Base-by-base conservation (phyloP, 805 yeast genomes). In the Pichia nanzhaoensis region DNA sequence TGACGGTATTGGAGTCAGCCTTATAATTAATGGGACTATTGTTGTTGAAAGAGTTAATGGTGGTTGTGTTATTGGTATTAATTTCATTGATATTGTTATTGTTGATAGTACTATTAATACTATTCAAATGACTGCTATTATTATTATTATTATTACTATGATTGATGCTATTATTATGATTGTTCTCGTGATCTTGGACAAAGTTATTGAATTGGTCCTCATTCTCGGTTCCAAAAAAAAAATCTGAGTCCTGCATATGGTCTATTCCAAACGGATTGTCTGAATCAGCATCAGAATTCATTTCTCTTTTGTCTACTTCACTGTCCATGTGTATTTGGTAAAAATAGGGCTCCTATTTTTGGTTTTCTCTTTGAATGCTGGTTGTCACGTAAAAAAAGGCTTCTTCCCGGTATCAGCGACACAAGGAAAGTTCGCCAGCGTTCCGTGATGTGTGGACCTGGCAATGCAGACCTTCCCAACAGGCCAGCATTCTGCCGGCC, bases 131-230 rank as follows among this genome's bases (percentile, higher is more conserved):
- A 14, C 16, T n/a, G 14, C 18, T 34, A 9, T 5, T 12, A 18
- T 34, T 12, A 18, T 9, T 7, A 18, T 18, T 34, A 13, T n/a
- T n/a, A 27, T 18, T 19, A 13, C 14, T 38, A 19, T 31, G 16
- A 14, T 27, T 22, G 14, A 13, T 38, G 14, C 16, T 22, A 18
- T 38, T 38, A 27, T 10, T 8, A 14, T 14, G n/a, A 19, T 14
- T 21, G 16, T 24, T 36, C 8, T 36, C 12, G 22, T 24, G 12
- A n/a, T 36, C n/a, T 8, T 17, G n/a, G 16, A 42, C 36, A 35
- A 42, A 42, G 21, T 30, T 41, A 16, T 42, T 37, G n/a, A 42
- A 42, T 21, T 31, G 30, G 17, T 37, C 45, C 14, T 19, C 14
- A 5, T 36, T 41, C 3, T 18, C 35, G 5, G 39, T 8, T 31